A percentile compares a stretch with the other conserved stretches of the same genome.
These are phyloP conservation scores for Clonostachys byssicola DNA, from an alignment of 2,329 filamentous ascomycete species.

Conservation along the genomic window DNA sequence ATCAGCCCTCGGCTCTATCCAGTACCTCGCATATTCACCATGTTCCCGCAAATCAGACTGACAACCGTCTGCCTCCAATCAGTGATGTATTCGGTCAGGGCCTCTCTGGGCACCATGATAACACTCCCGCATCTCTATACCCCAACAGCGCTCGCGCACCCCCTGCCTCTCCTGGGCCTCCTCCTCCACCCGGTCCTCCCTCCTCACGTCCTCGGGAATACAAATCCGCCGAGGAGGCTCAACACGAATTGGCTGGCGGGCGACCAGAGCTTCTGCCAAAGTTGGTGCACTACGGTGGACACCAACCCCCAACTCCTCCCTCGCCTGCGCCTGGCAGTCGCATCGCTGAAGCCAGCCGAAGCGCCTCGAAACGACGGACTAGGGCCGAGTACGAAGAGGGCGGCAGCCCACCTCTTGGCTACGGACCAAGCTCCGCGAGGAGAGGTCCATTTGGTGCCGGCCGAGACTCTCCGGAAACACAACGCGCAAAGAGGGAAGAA, in stretches of 20 bases:
- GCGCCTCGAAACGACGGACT: slow-evolving; percentile 67
- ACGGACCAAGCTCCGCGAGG: slow-evolving; percentile 59
- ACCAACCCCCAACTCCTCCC: slow-evolving; percentile 88
- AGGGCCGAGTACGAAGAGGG: slow-evolving; percentile 94
- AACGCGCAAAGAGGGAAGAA: slow-evolving; percentile 84
- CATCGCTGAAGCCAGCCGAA: slow-evolving; percentile 46
- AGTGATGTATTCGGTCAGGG: slow-evolving; percentile 90
- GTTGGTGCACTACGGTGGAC: slow-evolving; percentile 90
- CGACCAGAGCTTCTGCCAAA: slow-evolving; percentile 88
- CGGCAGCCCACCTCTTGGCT: slow-evolving; percentile 77
- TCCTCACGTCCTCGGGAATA: slow-evolving; percentile 76
- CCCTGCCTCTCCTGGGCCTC: slow-evolving; percentile 74
- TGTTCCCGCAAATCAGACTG: slow-evolving; percentile 80
- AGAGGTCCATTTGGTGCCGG: slow-evolving; percentile 76
- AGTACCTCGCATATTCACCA: slow-evolving; percentile 90
- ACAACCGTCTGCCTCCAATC: slow-evolving; percentile 88
- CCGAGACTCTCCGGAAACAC: slow-evolving; percentile 77
- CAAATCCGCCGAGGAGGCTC: slow-evolving; percentile 92
- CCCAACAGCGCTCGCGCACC: slow-evolving; percentile 62
- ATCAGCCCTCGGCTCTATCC: slow-evolving; percentile 77
- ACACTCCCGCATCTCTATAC: slow-evolving; percentile 42
- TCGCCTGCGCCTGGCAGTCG: slow-evolving; percentile 61
- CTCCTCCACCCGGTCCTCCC: slow-evolving; percentile 45
- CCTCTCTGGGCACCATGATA: slow-evolving; percentile 59
- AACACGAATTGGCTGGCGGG: slow-evolving; percentile 86